Evolutionary conservation across 108 stramenopile species (phyloP).

Genomic region (Stephanodiscus triporus): DNA sequence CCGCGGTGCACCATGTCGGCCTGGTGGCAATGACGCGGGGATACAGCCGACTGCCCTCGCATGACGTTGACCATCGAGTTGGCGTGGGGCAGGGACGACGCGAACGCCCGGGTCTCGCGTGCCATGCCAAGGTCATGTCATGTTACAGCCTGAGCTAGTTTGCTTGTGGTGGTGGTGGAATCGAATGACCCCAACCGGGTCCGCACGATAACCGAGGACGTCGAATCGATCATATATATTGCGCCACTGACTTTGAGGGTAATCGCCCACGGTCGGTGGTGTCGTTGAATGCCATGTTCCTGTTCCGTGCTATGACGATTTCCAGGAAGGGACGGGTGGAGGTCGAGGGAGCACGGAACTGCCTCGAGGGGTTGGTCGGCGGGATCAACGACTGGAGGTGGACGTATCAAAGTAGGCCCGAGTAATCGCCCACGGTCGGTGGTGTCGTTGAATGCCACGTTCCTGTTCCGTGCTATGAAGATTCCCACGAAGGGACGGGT

Average conservation of each 20-base stretch:
- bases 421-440: constrained; percentile 76
- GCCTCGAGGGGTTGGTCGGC: constrained; percentile 58
- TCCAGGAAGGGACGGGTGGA: constrained; percentile 86
- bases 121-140: constrained; percentile 58
- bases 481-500: constrained; percentile 64
- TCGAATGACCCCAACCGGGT: constrained; percentile 79
- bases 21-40: constrained; percentile 68
- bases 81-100: constrained; percentile 70
- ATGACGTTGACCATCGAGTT: constrained; percentile 76
- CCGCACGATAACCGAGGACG: constrained; percentile 67
- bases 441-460: constrained; percentile 69
- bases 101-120: constrained; percentile 71
- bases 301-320: constrained; percentile 78
- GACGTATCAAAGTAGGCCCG: constrained; percentile 24
- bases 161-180: constrained; percentile 79
- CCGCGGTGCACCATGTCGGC: constrained; percentile 79
- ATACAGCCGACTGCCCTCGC: constrained; percentile 79
- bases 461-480: constrained; percentile 82
- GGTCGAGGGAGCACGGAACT: constrained; percentile 79
- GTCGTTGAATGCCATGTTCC: constrained; percentile 73
- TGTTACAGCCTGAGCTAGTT: constrained; percentile 78
- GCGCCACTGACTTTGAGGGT: constrained; percentile 85
- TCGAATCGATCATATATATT: constrained; percentile 79
- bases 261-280: constrained; percentile 72
- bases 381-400: constrained; percentile 36